These are phyloP conservation scores for Geotrichum carabidarum DNA, from an alignment of 1,139 yeast species.

Conservation along the genomic window DNA sequence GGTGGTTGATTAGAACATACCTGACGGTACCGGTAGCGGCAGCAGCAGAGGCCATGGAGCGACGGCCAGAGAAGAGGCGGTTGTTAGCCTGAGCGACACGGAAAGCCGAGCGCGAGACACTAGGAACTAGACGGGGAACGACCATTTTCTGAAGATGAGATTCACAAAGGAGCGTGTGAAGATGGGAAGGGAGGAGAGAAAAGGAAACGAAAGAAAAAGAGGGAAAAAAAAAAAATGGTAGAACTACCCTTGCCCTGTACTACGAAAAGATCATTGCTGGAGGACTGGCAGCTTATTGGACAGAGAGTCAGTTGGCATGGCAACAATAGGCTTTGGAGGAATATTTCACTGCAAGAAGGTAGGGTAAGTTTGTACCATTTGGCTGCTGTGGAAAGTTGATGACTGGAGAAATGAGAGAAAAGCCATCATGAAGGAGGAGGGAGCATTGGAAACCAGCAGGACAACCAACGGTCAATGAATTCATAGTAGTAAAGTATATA, in stretches of 20 bases:
- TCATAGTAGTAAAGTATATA: no score
- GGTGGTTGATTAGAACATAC: conserved; percentile 50
- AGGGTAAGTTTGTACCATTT: no score
- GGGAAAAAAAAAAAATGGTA: conserved; percentile 2
- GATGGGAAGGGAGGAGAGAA: conserved; percentile 1
- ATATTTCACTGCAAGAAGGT: no score
- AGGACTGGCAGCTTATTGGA: conserved; percentile 7
- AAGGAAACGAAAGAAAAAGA: conserved; percentile 4
- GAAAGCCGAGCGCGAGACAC: conserved; percentile 84
- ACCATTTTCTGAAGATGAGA: conserved; percentile 33
- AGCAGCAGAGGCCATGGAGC: conserved; percentile 86
- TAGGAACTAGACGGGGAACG: conserved; percentile 85
- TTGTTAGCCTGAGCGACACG: conserved; percentile 81
- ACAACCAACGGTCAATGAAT: no score
- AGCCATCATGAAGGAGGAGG: no score
- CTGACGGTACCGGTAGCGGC: conserved; percentile 83
- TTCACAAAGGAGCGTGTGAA: conserved; percentile 15
- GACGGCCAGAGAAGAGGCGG: conserved; percentile 51
- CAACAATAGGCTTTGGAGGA: neutral
- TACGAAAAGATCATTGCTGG: neutral
- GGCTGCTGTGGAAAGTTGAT: no score
- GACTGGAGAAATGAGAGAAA: no score
- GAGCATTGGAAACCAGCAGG: no score
- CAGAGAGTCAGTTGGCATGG: conserved; percentile 3
- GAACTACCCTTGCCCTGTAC: conserved; percentile 15